Evolutionary conservation across 2,329 filamentous ascomycete species (phyloP).

Genomic region (Gnomoniopsis sp.): DNA sequence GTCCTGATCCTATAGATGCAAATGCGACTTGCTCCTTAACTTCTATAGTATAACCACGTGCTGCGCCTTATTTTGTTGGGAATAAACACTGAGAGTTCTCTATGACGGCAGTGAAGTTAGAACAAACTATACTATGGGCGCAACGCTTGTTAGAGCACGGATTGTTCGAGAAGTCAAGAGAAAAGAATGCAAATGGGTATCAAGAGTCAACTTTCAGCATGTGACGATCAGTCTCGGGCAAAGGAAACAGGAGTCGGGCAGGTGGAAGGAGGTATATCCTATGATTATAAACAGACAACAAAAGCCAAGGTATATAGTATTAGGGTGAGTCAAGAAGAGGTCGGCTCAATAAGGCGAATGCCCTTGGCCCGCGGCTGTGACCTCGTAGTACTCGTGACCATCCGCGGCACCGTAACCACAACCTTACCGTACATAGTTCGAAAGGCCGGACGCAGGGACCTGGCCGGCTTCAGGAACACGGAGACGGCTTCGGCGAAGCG

Average conservation of each 20-base stretch:
- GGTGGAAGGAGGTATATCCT: not conserved
- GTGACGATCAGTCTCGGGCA: constrained; percentile 1
- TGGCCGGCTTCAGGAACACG: not conserved
- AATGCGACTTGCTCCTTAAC: not conserved
- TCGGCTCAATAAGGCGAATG: constrained; percentile 10
- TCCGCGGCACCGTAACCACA: not conserved
- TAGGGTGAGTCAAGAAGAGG: constrained; percentile 5
- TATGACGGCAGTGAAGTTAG: not conserved
- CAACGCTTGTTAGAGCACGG: not conserved
- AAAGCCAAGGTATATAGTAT: not conserved
- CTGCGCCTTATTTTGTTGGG: not conserved
- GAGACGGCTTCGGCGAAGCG: constrained; percentile 17
- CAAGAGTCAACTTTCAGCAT: constrained; percentile 5
- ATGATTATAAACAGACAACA: not conserved
- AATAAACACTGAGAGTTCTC: not conserved
- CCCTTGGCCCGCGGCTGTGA: constrained; percentile 17
- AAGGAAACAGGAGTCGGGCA: not conserved
- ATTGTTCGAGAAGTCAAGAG: not conserved
- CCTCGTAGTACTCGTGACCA: not conserved
- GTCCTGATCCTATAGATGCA: constrained; percentile 21
- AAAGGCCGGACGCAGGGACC: constrained; percentile 13
- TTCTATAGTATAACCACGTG: no score
- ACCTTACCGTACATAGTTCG: not conserved
- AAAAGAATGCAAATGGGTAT: constrained; percentile 4
- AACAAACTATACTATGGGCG: not conserved